phyloP scores from a whole-genome alignment of 164 flowering plant genomes.

The Houttuynia cordata region DNA sequence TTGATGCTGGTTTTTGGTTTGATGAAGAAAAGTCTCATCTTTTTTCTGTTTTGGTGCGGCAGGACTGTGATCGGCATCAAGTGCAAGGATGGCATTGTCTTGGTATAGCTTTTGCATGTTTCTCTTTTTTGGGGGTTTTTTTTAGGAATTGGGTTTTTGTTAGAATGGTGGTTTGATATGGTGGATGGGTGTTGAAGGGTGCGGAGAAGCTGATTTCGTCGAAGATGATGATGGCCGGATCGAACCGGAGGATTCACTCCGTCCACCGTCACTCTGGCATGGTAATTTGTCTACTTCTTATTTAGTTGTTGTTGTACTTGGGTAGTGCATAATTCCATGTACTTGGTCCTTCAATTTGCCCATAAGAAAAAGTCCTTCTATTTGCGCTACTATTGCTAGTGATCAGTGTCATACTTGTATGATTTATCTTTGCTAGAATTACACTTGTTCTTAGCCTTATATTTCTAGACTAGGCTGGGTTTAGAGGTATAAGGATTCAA shows the following conservation, averaged over 20 bases:
- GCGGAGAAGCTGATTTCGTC: slow-evolving; percentile 91
- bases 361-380: too few species aligned
- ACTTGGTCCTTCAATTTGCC: too few species aligned
- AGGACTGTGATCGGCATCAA: slow-evolving; percentile 83
- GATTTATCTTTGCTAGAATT: too few species aligned
- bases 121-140: not conserved
- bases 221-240: slow-evolving; percentile 97
- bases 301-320: not conserved
- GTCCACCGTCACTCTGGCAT: slow-evolving; percentile 97
- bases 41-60: slow-evolving; percentile 8
- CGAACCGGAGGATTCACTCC: slow-evolving; percentile 82
- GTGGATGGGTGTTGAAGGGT: slow-evolving; percentile 34
- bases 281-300: slow-evolving; percentile 31
- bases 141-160: not conserved
- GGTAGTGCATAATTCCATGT: too few species aligned
- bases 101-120: slow-evolving; percentile 24
- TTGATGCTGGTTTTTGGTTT: too few species aligned
- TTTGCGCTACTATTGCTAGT: too few species aligned
- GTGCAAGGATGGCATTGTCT: slow-evolving; percentile 80
- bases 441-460: too few species aligned
- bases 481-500: too few species aligned
- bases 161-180: not conserved
- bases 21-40: not conserved
- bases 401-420: too few species aligned
- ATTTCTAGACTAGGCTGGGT: too few species aligned